Conservation (phyloP, 169 alveolate genomes). For the Cryptosporidium bovis region DNA sequence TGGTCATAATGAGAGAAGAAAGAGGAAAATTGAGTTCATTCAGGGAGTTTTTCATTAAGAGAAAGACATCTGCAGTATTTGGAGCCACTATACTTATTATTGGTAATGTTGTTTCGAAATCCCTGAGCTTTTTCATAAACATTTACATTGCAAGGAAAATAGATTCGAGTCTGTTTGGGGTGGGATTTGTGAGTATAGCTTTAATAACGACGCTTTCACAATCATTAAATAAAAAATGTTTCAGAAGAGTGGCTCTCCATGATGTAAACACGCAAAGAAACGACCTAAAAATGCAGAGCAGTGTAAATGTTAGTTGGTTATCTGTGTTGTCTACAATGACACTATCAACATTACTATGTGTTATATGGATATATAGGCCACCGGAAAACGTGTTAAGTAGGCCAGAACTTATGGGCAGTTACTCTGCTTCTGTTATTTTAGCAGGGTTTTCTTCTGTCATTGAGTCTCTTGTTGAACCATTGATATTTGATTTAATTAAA, state of each 20-base stretch:
- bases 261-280: background rate
- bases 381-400: conserved; percentile 25
- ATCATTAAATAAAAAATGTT: conserved; percentile 38
- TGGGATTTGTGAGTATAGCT: conserved; percentile 56
- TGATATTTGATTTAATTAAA: conserved; percentile 8
- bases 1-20: too few species aligned
- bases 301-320: conserved; percentile 58
- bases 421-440: conserved; percentile 9
- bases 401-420: background rate
- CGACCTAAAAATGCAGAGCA: conserved; percentile 1
- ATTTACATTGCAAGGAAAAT: conserved; percentile 45
- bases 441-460: conserved; percentile 45
- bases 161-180: conserved; percentile 49
- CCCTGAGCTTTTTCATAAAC: conserved; percentile 15
- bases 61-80: conserved; percentile 18
- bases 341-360: background rate
- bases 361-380: conserved; percentile 24
- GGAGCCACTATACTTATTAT: conserved; percentile 36
- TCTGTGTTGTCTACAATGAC: conserved; percentile 9
- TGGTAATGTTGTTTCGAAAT: conserved; percentile 45
- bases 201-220: conserved; percentile 49
- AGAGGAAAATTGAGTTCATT: background rate
- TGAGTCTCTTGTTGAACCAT: conserved; percentile 43
- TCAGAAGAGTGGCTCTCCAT: conserved; percentile 62
- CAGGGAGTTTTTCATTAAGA: background rate